Percentiles rank a stretch among this genome's conserved stretches.
Conservation (phyloP, 192 early-diverging fungal genomes). For the Physocladia obscura region DNA sequence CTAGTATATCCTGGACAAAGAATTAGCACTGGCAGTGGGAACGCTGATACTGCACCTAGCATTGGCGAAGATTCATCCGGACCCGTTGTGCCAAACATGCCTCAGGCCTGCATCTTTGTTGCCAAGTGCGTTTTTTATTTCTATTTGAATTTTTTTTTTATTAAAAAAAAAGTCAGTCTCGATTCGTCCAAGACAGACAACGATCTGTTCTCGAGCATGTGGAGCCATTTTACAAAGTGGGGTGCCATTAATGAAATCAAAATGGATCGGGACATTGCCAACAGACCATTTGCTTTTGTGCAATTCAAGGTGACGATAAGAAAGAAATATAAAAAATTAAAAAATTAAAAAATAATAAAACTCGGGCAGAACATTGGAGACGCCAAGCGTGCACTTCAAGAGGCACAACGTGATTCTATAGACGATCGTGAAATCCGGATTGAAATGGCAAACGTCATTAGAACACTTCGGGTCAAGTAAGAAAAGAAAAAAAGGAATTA, state of each 20-base stretch:
- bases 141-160: neutral
- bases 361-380: constrained; percentile 15
- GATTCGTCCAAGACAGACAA: constrained; percentile 3
- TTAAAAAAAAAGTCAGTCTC: neutral
- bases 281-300: constrained; percentile 23
- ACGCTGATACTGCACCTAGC: too few species aligned
- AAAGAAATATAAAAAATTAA: too few species aligned
- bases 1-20: too few species aligned
- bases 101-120: constrained; percentile 28
- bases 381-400: constrained; percentile 11
- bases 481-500: neutral
- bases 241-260: constrained; percentile 22
- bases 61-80: neutral
- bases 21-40: too few species aligned
- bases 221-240: constrained; percentile 4
- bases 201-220: neutral
- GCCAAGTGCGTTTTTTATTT: constrained; percentile 5
- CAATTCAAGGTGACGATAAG: constrained; percentile 20
- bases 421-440: constrained; percentile 16
- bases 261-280: constrained; percentile 13
- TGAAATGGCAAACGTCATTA: constrained; percentile 24
- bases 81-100: constrained; percentile 17
- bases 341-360: too few species aligned
- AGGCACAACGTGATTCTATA: constrained; percentile 2
- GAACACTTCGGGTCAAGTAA: constrained; percentile 24